Evolutionary conservation across 345 rosid genomes (phyloP).

Genomic region (Bruguiera parviflora): DNA sequence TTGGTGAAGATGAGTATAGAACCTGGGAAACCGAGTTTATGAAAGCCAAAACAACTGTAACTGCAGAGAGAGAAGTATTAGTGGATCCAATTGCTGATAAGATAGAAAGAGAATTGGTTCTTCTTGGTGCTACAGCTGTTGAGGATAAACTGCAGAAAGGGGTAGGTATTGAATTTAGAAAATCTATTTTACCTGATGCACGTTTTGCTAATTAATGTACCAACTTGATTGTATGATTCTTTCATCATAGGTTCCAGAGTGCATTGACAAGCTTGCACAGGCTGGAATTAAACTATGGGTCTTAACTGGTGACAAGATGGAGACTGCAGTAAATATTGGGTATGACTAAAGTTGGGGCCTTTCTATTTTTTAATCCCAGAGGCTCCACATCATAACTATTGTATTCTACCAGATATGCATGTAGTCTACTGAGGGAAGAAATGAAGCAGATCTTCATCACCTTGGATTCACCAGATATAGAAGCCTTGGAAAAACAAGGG

Average conservation of each 20-base stretch:
- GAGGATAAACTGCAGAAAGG: slow-evolving; percentile 91
- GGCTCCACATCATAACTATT: slow-evolving; percentile 10
- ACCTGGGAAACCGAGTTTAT: slow-evolving; percentile 57
- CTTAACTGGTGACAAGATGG: slow-evolving; percentile 87
- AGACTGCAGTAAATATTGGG: slow-evolving; percentile 94
- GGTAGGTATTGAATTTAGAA: slow-evolving; percentile 37
- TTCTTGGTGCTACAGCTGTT: slow-evolving; percentile 93
- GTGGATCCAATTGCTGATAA: slow-evolving; percentile 54
- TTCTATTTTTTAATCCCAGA: neutral
- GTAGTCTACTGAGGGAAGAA: slow-evolving; percentile 66
- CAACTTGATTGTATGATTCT: slow-evolving; percentile 1
- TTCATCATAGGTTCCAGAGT: slow-evolving; percentile 58
- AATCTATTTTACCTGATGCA: too few species aligned
- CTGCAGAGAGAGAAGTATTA: slow-evolving; percentile 50
- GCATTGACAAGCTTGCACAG: slow-evolving; percentile 70
- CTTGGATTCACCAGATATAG: slow-evolving; percentile 59
- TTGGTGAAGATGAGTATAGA: slow-evolving; percentile 56
- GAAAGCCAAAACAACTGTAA: slow-evolving; percentile 50
- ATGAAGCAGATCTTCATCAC: slow-evolving; percentile 65
- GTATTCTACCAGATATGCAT: slow-evolving; percentile 61
- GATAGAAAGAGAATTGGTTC: slow-evolving; percentile 68
- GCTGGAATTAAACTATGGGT: slow-evolving; percentile 86
- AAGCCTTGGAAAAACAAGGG: slow-evolving; percentile 56
- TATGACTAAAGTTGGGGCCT: slow-evolving; percentile 26
- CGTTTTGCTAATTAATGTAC: too few species aligned